A percentile compares a stretch with the other conserved stretches of the same genome.
Conservation (phyloP, 148 eudicot species). For the Rhododendron williamsianum region DNA sequence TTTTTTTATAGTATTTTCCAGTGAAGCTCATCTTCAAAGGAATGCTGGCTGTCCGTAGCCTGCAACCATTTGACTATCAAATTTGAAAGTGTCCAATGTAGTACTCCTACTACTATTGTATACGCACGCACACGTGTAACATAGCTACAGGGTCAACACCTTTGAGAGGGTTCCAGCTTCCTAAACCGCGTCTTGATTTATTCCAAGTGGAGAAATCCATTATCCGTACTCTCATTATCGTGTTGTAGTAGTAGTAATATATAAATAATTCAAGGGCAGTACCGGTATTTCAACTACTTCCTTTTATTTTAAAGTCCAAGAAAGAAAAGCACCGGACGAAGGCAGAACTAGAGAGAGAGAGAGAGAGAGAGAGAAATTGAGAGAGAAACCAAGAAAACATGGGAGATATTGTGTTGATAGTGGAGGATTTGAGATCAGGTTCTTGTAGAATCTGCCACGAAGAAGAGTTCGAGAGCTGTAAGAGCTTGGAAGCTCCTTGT, state of each 20-base stretch:
- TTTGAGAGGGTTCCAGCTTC: background rate
- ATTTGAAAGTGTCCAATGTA: background rate
- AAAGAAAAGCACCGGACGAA: background rate
- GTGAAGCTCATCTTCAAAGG: background rate
- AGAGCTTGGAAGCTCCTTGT: slow-evolving; percentile 76
- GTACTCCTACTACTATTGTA: background rate
- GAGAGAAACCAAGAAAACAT: slow-evolving; percentile 13
- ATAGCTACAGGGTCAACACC: background rate
- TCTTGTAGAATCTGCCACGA: slow-evolving; percentile 92
- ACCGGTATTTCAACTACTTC: background rate
- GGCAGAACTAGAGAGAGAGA: background rate
- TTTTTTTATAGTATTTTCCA: background rate
- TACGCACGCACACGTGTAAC: background rate
- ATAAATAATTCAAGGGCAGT: background rate
- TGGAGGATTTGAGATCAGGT: slow-evolving; percentile 30
- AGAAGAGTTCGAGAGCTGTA: slow-evolving; percentile 60
- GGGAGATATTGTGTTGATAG: slow-evolving; percentile 40
- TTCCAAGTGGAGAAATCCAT: background rate
- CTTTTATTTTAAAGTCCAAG: slow-evolving; percentile 1
- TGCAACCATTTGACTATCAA: background rate
- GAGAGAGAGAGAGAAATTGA: background rate
- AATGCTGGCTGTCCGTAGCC: background rate
- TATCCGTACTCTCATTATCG: background rate
- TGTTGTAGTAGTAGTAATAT: background rate
- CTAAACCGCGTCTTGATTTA: background rate